Evolutionary conservation across 306 rosid species (phyloP), one percentile per base, ranked within the genome.

Genomic region (Cercis canadensis): DNA sequence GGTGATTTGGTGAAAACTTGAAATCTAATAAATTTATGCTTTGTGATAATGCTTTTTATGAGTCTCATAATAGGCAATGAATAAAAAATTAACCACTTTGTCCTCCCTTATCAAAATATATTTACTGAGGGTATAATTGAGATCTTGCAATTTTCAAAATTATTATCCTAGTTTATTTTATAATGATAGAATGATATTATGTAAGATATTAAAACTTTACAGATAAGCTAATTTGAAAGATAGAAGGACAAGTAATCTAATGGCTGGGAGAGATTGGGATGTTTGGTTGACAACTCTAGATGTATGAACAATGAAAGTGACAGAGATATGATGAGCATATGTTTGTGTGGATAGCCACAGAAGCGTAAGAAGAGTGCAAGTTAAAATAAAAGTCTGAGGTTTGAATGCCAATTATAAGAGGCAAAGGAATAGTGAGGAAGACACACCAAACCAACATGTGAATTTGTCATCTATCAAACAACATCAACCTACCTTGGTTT

Each of bases 311-410:
- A 8, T 64, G 70, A 64, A 64, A 64, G 58, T 15, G 58, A 65
- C 70, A 0, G 15, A 65, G 58, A 65, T 65, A 31, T 49, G 12
- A 31, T 49, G 12, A 32, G n/a, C 4, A 64, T 32, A 15, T 33
- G 16, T 32, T 47, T 49, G 29, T 65, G 70, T 49, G 58, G 45
- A n/a, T 31, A 40, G 19, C 53, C 68, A 62, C 43, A 39, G 53
- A 43, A 21, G 54, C 5, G 0, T 18, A 1, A 60, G 49, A 60
- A 37, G 11, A 47, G 46, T 36, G 44, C 45, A 58, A 58, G n/a
- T 8, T 58, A 58, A 15, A 19, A 13, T 14, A 21, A 36, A 36
- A 36, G 36, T 11, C 8, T 21, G 7, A 6, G 0, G 12, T 21
- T 62, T 7, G 0, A 14, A 18, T 16, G 11, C 8, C 50, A 8